A percentile compares a stretch with the other conserved stretches of the same genome.
These are phyloP conservation scores for Collybia mongolica DNA, from an alignment of 768 basidiomycete genomes.

Conservation along the genomic window DNA sequence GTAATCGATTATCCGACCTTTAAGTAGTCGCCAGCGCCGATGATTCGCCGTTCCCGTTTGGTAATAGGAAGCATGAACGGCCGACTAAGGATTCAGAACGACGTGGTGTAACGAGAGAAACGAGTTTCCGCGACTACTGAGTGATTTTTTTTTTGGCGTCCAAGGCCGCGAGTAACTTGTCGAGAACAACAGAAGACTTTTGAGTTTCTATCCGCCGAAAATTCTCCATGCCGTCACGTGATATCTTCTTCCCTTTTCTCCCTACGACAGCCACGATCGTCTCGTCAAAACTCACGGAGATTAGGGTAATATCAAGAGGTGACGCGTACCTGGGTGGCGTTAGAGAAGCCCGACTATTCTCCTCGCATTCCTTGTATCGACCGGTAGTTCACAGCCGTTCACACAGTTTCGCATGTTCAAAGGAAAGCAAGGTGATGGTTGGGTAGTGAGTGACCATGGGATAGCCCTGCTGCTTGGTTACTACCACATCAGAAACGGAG, in stretches of 20 bases:
- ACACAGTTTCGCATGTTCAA: background rate
- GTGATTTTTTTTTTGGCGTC: too few species aligned
- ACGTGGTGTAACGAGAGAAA: too few species aligned
- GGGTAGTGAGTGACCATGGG: background rate
- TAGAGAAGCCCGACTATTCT: constrained; percentile 15
- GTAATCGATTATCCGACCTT: constrained; percentile 13
- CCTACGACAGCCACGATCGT: background rate
- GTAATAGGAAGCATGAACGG: too few species aligned
- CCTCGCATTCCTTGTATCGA: constrained; percentile 2
- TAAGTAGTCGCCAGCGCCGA: constrained; percentile 15
- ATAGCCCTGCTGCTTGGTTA: too few species aligned
- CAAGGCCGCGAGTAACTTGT: too few species aligned
- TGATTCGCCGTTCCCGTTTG: constrained; percentile 8
- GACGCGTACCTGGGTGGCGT: constrained; percentile 2
- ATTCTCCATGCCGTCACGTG: background rate
- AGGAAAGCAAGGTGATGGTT: background rate
- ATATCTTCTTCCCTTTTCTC: background rate
- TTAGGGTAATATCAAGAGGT: background rate
- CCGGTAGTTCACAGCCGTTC: too few species aligned
- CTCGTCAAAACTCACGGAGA: constrained; percentile 11
- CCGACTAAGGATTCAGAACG: too few species aligned
- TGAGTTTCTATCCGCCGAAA: too few species aligned
- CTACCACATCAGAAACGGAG: too few species aligned
- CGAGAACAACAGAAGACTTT: too few species aligned
- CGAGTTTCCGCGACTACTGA: too few species aligned